Evolutionary conservation across 2,329 filamentous ascomycete genomes (phyloP).

Genomic region (Fonsecaea erecta): DNA sequence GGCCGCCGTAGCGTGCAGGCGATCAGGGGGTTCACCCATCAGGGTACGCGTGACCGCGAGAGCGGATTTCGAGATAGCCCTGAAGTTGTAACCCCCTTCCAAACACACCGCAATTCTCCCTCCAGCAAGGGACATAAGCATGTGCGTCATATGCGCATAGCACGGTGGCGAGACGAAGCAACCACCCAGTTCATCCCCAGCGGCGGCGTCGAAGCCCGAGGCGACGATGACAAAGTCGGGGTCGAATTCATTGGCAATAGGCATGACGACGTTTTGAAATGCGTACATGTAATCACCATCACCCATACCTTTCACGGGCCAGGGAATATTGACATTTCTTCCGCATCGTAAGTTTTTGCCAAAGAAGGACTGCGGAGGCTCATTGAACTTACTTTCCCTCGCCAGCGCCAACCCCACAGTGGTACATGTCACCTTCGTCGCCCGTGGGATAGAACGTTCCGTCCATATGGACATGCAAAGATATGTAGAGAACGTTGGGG

Average conservation of each 20-base stretch:
- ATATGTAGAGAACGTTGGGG: slow-evolving; percentile 94
- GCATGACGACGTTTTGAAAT: slow-evolving; percentile 96
- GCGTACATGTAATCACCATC: slow-evolving; percentile 96
- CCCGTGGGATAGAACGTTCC: slow-evolving; percentile 81
- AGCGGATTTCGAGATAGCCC: slow-evolving; percentile 89
- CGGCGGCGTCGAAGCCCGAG: slow-evolving; percentile 93
- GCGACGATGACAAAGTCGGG: slow-evolving; percentile 95
- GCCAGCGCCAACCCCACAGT: slow-evolving; percentile 63
- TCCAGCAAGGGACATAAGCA: slow-evolving; percentile 92
- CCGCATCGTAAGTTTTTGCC: slow-evolving; percentile 26
- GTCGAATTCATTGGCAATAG: slow-evolving; percentile 88
- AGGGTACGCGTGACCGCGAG: slow-evolving; percentile 88
- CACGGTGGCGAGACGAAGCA: slow-evolving; percentile 90
- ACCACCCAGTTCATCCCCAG: slow-evolving; percentile 87
- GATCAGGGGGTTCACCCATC: slow-evolving; percentile 89
- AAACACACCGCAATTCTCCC: slow-evolving; percentile 91
- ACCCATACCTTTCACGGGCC: slow-evolving; percentile 76
- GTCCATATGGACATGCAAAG: slow-evolving; percentile 83
- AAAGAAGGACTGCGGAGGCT: background rate
- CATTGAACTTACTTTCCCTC: slow-evolving; percentile 56
- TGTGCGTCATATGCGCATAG: slow-evolving; percentile 98
- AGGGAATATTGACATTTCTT: slow-evolving; percentile 71
- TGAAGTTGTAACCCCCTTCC: slow-evolving; percentile 93
- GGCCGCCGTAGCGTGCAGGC: slow-evolving; percentile 54
- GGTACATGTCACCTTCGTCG: slow-evolving; percentile 62